Percentiles rank a stretch among this genome's conserved stretches.
Conservation (phyloP, 805 yeast species). For the Lipomyces yamanashiensis region DNA sequence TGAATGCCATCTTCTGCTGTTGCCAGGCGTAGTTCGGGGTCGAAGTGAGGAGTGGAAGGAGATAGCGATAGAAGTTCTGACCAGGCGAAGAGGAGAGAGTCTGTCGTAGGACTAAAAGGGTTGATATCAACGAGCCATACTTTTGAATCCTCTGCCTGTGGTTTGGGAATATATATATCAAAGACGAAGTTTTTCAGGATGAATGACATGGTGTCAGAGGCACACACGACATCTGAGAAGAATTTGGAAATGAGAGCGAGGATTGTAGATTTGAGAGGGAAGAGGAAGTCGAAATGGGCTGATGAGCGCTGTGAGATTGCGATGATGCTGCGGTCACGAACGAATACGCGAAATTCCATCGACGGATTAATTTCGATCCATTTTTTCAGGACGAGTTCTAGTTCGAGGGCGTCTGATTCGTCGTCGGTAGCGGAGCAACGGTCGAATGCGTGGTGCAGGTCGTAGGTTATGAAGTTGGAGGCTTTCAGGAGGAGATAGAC, state of each 20-base stretch:
- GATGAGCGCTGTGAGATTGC: slow-evolving; percentile 87
- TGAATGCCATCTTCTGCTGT: slow-evolving; percentile 66
- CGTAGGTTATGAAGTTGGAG: slow-evolving; percentile 86
- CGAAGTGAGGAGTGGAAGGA: neutral
- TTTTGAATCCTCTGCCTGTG: slow-evolving; percentile 52
- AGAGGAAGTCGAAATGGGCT: slow-evolving; percentile 76
- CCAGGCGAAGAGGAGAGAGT: slow-evolving; percentile 82
- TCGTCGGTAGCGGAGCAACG: slow-evolving; percentile 41
- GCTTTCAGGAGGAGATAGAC: slow-evolving; percentile 80
- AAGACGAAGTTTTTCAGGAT: slow-evolving; percentile 46
- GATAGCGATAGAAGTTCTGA: slow-evolving; percentile 59
- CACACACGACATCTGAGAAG: slow-evolving; percentile 8
- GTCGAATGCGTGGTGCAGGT: slow-evolving; percentile 72
- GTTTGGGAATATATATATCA: slow-evolving; percentile 83
- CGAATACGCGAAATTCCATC: slow-evolving; percentile 86
- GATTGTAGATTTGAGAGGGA: slow-evolving; percentile 55
- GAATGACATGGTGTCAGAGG: slow-evolving; percentile 38
- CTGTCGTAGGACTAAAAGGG: slow-evolving; percentile 77
- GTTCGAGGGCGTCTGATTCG: neutral
- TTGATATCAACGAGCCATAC: slow-evolving; percentile 82
- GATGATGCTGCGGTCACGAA: slow-evolving; percentile 62
- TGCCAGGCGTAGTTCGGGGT: slow-evolving; percentile 61
- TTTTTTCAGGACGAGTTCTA: slow-evolving; percentile 75
- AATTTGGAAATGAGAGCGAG: slow-evolving; percentile 58
- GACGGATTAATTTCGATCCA: slow-evolving; percentile 90